phyloP scores from a whole-genome alignment of 805 yeast species.

The Kodamaea neixiangensis region DNA sequence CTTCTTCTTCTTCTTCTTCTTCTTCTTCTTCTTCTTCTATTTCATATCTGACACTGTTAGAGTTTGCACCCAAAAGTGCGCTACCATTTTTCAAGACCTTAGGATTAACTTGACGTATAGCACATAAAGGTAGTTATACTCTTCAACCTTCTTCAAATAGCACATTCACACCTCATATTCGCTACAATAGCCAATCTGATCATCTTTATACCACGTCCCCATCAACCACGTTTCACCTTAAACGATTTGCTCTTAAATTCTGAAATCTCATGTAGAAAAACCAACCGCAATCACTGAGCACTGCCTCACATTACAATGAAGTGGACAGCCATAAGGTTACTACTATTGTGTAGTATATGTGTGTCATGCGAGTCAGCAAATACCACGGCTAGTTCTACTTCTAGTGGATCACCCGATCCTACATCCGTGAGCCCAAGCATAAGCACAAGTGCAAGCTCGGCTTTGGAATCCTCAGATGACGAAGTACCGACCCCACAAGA shows the following conservation, averaged over 20 bases:
- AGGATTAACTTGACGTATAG: no score
- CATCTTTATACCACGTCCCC: no score
- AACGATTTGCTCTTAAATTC: neutral
- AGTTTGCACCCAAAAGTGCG: neutral
- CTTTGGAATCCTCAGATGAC: neutral
- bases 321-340: neutral
- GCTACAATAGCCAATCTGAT: no score
- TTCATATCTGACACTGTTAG: no score
- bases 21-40: no score
- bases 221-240: neutral
- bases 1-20: no score
- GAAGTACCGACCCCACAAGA: neutral
- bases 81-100: neutral
- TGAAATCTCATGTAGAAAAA: neutral
- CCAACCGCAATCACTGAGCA: neutral
- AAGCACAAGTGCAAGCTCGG: neutral
- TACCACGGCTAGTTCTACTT: neutral
- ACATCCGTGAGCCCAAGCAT: neutral
- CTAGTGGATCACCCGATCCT: no score
- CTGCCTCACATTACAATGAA: neutral
- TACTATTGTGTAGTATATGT: neutral
- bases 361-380: neutral
- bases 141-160: no score
- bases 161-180: no score
- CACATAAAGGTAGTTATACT: no score